These are phyloP conservation scores for Rhizopogon vinicolor DNA, from an alignment of 768 basidiomycete species.

Conservation along the genomic window DNA sequence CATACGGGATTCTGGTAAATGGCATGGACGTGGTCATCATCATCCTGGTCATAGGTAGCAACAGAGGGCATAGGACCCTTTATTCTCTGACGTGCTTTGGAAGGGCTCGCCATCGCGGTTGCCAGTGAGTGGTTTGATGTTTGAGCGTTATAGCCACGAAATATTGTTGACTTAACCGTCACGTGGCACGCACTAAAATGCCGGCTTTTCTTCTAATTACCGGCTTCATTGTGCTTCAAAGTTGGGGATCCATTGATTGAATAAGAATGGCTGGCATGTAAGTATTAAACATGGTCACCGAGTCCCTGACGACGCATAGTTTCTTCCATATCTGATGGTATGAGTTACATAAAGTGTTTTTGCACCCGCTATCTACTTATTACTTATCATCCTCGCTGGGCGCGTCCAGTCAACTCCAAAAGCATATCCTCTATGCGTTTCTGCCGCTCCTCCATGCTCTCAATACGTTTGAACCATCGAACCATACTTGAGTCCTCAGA, in stretches of 20 bases:
- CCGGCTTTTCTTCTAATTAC: not conserved
- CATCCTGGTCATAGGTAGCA: slow-evolving; percentile 31
- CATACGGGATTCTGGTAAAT: slow-evolving; percentile 47
- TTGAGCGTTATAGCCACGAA: not conserved
- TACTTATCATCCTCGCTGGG: not conserved
- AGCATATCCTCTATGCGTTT: slow-evolving; percentile 46
- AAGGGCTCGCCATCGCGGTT: slow-evolving; percentile 26
- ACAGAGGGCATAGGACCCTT: slow-evolving; percentile 7
- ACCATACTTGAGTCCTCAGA: slow-evolving; percentile 22
- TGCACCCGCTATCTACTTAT: not conserved
- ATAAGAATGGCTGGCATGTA: no score
- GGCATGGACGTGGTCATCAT: slow-evolving; percentile 49
- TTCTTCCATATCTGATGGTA: not conserved
- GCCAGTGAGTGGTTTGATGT: not conserved
- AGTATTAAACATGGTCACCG: no score
- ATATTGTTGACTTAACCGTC: not conserved
- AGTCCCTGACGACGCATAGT: no score
- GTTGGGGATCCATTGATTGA: no score
- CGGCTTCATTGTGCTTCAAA: not conserved
- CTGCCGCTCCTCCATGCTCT: slow-evolving; percentile 40
- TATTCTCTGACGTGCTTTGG: slow-evolving; percentile 27
- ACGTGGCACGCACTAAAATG: not conserved
- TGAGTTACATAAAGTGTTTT: not conserved
- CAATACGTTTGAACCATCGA: slow-evolving; percentile 31
- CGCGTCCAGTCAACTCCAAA: slow-evolving; percentile 18